Evolutionary conservation across 495 filamentous ascomycete species (phyloP), one percentile per base, ranked within the genome.

Genomic region (Hypoxylon rickii): DNA sequence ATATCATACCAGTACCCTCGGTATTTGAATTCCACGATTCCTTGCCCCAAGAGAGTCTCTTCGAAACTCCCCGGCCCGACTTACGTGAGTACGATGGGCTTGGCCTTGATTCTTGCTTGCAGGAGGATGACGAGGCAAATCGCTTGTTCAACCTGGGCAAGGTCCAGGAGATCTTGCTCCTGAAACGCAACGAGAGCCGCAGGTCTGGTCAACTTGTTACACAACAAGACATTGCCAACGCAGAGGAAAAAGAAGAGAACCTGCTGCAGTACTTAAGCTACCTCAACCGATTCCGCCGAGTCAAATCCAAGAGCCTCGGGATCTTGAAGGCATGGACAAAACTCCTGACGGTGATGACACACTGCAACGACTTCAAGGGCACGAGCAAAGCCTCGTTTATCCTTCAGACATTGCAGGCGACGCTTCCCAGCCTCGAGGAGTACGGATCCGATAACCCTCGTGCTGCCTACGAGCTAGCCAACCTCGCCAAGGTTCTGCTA

Each of bases 21-120:
- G 80, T 97, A 11, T 95, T 97, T 69, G 95, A 97, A 58, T 81
- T 97, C 16, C 91, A 96, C 50, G 95, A 97, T 71, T 96, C 97
- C 50, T 78, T 91, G 22, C 86, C 92, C 48, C 69, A 89, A 6
- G 85, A 92, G 34, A 76, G 85, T 34, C 44, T 74, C 1, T 78
- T 78, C 55, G 58, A 76, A 31, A 64, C 79, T 26, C 48, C 70
- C 7, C 46, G 63, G 1, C 86, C 89, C 6, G 50, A 75, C 10
- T 70, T 84, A 15, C 67, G 68, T 7, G 75, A 81, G 31, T 86
- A 92, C 45, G 66, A 74, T 12, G 81, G 83, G 33, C 61, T 93
- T 29, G 81, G 87, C 51, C 64, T 93, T 36, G 71, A 78, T 3
- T 65, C 83, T 6, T 92, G 83, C 51, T 70, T 77, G 1, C 79